Evolutionary conservation across 2,329 filamentous ascomycete species (phyloP).

Genomic region (Massarina eburnea): DNA sequence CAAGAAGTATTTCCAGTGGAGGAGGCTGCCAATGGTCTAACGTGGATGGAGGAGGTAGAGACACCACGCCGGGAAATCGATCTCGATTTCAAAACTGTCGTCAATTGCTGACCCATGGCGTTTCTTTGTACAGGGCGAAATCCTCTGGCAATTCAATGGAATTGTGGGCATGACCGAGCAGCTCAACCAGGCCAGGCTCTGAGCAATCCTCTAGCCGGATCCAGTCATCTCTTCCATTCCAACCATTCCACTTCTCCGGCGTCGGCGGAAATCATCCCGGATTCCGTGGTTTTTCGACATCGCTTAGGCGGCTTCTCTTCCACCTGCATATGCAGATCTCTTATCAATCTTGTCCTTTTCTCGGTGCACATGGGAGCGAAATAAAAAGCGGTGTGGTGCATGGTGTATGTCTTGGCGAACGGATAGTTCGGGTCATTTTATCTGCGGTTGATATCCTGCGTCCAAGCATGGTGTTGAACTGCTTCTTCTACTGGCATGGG

Average conservation of each 20-base stretch:
- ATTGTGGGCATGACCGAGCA: conserved; percentile 35
- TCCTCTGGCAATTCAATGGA: conserved; percentile 27
- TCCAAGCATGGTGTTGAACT: conserved; percentile 40
- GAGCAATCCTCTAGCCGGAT: conserved; percentile 11
- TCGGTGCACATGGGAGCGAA: conserved; percentile 1
- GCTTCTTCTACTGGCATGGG: conserved; percentile 28
- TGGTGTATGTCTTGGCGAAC: conserved; percentile 6
- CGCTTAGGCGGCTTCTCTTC: background rate
- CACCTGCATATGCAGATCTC: background rate
- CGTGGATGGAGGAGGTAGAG: conserved; percentile 75
- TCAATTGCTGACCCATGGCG: conserved; percentile 40
- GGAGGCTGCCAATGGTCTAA: conserved; percentile 88
- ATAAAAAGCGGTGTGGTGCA: conserved; percentile 23
- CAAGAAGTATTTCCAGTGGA: conserved; percentile 92
- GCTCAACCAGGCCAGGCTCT: conserved; percentile 38
- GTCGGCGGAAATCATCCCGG: conserved; percentile 21
- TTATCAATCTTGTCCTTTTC: background rate
- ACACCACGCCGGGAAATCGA: conserved; percentile 40
- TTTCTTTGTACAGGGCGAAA: conserved; percentile 32
- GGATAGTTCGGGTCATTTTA: conserved; percentile 6
- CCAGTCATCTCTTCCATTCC: conserved; percentile 14
- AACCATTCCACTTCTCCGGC: conserved; percentile 20
- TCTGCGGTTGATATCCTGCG: conserved; percentile 11
- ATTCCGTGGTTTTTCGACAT: background rate
- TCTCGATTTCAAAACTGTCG: conserved; percentile 30